Percentiles rank a stretch among this genome's conserved stretches.
Evolutionary conservation across 129 eudicot genomes (phyloP).

Genomic region (Arctium minus): DNA sequence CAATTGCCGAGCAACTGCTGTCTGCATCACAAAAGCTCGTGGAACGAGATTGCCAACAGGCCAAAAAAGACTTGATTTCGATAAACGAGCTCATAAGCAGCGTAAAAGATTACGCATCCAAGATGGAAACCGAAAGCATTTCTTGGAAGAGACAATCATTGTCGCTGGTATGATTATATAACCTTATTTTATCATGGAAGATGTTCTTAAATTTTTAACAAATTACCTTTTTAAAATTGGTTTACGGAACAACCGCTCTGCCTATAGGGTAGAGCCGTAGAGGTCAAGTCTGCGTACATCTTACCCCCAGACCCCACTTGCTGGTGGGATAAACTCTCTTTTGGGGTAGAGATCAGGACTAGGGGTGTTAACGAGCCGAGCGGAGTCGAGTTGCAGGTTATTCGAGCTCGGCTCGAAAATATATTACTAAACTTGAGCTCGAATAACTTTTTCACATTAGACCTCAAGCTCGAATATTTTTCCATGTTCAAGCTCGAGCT

Average conservation of each 20-base stretch:
- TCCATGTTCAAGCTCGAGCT: too few relatives aligned
- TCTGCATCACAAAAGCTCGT: slow-evolving; percentile 69
- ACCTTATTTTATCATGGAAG: not conserved
- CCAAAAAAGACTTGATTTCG: slow-evolving; percentile 56
- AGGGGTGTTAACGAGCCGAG: too few relatives aligned
- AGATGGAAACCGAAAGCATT: slow-evolving; percentile 75
- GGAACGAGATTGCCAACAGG: slow-evolving; percentile 61
- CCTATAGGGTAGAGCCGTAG: not conserved
- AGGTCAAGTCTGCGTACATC: not conserved
- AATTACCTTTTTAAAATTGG: not conserved
- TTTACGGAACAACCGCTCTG: not conserved
- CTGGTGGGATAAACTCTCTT: not conserved
- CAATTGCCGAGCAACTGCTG: slow-evolving; percentile 80
- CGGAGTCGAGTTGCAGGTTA: too few relatives aligned
- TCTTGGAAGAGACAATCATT: slow-evolving; percentile 75
- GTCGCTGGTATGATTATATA: slow-evolving; percentile 52
- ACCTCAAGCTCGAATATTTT: too few relatives aligned
- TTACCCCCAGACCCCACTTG: not conserved
- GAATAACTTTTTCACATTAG: too few relatives aligned
- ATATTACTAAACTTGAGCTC: too few relatives aligned
- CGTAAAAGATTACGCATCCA: slow-evolving; percentile 48
- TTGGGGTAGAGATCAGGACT: too few relatives aligned
- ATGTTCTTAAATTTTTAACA: not conserved
- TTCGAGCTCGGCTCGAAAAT: too few relatives aligned
- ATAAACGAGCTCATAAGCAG: slow-evolving; percentile 60